phyloP scores from a whole-genome alignment of 192 early-diverging fungal species.

The Mortierella antarctica region DNA sequence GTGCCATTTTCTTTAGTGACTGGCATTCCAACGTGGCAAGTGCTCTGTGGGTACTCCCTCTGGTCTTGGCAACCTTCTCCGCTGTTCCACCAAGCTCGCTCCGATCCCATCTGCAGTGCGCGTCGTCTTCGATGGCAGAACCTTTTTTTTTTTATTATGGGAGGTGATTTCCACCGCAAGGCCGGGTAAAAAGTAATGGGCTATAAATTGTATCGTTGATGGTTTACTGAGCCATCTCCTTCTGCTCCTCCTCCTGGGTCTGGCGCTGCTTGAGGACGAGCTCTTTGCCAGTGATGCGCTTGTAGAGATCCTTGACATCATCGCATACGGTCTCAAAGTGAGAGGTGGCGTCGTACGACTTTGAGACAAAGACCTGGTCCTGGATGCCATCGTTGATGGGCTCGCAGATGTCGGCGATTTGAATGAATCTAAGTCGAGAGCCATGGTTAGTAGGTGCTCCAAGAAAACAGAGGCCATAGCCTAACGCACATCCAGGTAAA shows the following conservation, averaged over 20 bases:
- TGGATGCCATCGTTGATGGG: constrained; percentile 84
- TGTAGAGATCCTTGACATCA: constrained; percentile 95
- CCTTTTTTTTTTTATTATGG: too few species aligned
- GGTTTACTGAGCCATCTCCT: constrained; percentile 46
- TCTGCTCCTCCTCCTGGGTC: constrained; percentile 65
- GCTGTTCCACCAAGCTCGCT: too few species aligned
- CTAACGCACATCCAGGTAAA: background rate
- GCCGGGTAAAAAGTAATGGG: too few species aligned
- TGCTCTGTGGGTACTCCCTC: too few species aligned
- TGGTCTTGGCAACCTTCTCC: too few species aligned
- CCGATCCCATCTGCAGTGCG: too few species aligned
- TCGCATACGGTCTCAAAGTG: constrained; percentile 99
- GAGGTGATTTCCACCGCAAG: too few species aligned
- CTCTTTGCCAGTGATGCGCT: constrained; percentile 79
- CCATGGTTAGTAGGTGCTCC: background rate
- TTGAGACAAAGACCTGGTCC: constrained; percentile 91
- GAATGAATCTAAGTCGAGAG: constrained; percentile 70
- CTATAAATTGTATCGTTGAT: background rate
- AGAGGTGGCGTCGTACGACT: constrained; percentile 97
- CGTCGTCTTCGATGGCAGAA: too few species aligned
- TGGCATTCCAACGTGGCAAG: too few species aligned
- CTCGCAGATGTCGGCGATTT: constrained; percentile 86
- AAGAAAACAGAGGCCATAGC: background rate
- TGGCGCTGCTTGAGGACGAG: constrained; percentile 80
- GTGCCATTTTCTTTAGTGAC: too few species aligned